phyloP scores from a whole-genome alignment of 345 rosid genomes.

The Diplotaxis tenuifolia region DNA sequence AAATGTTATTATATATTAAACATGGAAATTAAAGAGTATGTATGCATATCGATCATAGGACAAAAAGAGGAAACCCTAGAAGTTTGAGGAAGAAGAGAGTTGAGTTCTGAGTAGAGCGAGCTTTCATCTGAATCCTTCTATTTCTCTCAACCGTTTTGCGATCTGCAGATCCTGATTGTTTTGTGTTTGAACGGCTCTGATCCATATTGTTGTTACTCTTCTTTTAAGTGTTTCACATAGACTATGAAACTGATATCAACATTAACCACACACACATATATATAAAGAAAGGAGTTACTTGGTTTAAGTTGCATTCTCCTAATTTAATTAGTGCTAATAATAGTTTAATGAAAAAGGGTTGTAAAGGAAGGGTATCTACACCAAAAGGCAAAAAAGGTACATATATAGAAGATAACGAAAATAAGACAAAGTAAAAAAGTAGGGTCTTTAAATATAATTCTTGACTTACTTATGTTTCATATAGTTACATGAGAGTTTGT shows the following conservation, averaged over 20 bases:
- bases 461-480: neutral
- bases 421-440: conserved; percentile 10
- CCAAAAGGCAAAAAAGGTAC: conserved; percentile 12
- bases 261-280: conserved; percentile 9
- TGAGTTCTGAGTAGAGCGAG: conserved; percentile 37
- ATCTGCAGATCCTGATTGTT: conserved; percentile 28
- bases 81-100: conserved; percentile 37
- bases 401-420: conserved; percentile 8
- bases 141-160: conserved; percentile 36
- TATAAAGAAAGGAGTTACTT: conserved; percentile 18
- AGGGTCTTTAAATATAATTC: conserved; percentile 11
- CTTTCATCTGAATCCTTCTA: conserved; percentile 37
- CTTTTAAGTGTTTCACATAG: conserved; percentile 6
- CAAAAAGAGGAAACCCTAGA: conserved; percentile 28
- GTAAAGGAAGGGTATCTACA: conserved; percentile 17
- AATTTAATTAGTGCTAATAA: conserved; percentile 15
- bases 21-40: neutral
- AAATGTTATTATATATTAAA: neutral
- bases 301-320: neutral
- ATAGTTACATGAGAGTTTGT: neutral
- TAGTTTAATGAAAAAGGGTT: neutral
- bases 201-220: conserved; percentile 19
- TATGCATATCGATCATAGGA: conserved; percentile 1
- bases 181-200: conserved; percentile 22
- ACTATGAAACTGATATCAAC: neutral